phyloP scores from a whole-genome alignment of 2,329 filamentous ascomycete species.

The Monosporascus sp. region DNA sequence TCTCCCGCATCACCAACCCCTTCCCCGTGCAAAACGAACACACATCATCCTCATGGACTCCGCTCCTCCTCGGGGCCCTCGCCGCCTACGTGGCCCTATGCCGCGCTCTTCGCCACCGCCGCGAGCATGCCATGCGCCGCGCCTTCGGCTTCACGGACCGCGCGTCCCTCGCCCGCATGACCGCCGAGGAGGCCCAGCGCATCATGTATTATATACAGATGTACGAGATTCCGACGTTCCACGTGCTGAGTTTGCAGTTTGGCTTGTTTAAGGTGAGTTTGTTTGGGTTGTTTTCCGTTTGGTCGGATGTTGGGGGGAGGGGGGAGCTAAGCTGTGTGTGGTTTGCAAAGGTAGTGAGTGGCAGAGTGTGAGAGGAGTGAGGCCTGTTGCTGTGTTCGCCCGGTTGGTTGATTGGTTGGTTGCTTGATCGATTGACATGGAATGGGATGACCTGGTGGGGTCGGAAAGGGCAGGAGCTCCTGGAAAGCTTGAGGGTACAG shows the following conservation, averaged over 20 bases:
- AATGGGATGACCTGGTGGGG: not conserved
- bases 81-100: constrained; percentile 21
- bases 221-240: constrained; percentile 23
- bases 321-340: too few species aligned
- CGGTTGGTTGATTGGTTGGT: too few species aligned
- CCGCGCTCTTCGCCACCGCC: constrained; percentile 21
- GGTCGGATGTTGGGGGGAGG: not conserved
- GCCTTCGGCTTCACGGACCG: constrained; percentile 19
- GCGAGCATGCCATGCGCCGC: constrained; percentile 17
- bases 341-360: too few species aligned
- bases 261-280: constrained; percentile 26
- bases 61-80: constrained; percentile 10
- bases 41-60: constrained; percentile 12
- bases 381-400: too few species aligned
- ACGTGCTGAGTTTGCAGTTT: constrained; percentile 21
- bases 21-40: not conserved
- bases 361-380: too few species aligned
- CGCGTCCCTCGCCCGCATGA: constrained; percentile 23
- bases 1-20: constrained; percentile 1
- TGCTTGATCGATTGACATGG: too few species aligned
- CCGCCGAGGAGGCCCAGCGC: constrained; percentile 23
- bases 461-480: not conserved
- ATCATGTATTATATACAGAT: constrained; percentile 18
- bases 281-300: not conserved
- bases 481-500: not conserved